Percentiles rank a stretch among this genome's conserved stretches.
Evolutionary conservation across 345 rosid species (phyloP).

Genomic region (Trapa bicornis): DNA sequence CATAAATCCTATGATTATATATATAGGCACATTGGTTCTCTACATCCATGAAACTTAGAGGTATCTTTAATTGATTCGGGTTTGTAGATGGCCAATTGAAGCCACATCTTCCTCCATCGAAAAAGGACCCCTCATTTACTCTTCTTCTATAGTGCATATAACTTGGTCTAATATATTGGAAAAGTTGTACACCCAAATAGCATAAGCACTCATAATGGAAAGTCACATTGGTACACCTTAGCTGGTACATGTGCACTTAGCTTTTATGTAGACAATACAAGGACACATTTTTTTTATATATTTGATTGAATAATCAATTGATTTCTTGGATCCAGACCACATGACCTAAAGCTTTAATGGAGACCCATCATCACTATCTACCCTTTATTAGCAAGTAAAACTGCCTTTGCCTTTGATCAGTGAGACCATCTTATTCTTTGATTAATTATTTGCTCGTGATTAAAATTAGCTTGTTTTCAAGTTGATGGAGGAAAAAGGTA

Average conservation of each 20-base stretch:
- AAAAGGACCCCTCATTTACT: too few species aligned
- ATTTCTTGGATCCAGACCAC: neutral
- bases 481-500: constrained; percentile 5
- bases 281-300: too few species aligned
- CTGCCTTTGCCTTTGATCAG: neutral
- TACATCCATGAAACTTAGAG: neutral
- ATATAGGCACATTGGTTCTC: too few species aligned
- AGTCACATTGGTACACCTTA: too few species aligned
- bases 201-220: too few species aligned
- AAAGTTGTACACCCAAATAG: too few species aligned
- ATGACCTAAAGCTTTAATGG: neutral
- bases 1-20: neutral
- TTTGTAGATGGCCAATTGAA: neutral
- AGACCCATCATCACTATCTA: neutral
- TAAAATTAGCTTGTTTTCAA: too few species aligned
- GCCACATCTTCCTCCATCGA: neutral
- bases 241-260: too few species aligned
- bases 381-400: neutral
- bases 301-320: neutral
- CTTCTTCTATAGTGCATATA: too few species aligned
- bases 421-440: neutral
- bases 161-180: too few species aligned
- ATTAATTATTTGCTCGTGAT: neutral
- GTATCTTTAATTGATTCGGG: too few species aligned
- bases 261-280: too few species aligned